Conservation (phyloP, 257 asterid species). For the Ocimum tenuiflorum region DNA sequence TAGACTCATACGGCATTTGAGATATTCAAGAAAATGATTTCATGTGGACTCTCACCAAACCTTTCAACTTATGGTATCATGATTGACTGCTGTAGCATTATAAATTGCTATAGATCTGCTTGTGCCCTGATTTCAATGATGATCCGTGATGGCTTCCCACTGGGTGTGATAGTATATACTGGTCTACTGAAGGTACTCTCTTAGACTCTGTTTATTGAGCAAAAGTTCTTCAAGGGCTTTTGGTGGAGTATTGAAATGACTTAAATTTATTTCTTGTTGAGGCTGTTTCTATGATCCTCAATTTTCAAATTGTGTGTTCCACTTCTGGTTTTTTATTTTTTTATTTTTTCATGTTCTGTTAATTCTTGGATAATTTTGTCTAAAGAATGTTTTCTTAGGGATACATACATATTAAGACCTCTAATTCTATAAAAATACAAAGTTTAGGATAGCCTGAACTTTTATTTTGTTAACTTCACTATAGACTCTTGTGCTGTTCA, state of each 20-base stretch:
- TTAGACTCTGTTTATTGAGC: not conserved
- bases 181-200: slow-evolving; percentile 56
- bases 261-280: not conserved
- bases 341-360: not conserved
- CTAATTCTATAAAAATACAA: not conserved
- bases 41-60: slow-evolving; percentile 49
- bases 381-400: not conserved
- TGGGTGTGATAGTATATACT: slow-evolving; percentile 44
- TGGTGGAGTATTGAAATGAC: not conserved
- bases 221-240: not conserved
- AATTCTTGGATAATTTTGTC: slow-evolving; percentile 4
- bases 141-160: slow-evolving; percentile 61
- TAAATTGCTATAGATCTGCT: slow-evolving; percentile 60
- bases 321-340: not conserved
- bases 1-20: slow-evolving; percentile 53
- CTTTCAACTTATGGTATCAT: slow-evolving; percentile 50
- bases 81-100: slow-evolving; percentile 60
- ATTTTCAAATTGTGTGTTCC: not conserved
- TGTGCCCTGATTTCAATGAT: slow-evolving; percentile 54
- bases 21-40: slow-evolving; percentile 59
- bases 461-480: not conserved
- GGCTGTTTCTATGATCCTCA: not conserved
- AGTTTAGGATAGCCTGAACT: not conserved
- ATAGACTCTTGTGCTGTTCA: not conserved
- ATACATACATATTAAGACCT: not conserved